phyloP scores from a whole-genome alignment of 116 monocot species.

The Iris pallida region DNA sequence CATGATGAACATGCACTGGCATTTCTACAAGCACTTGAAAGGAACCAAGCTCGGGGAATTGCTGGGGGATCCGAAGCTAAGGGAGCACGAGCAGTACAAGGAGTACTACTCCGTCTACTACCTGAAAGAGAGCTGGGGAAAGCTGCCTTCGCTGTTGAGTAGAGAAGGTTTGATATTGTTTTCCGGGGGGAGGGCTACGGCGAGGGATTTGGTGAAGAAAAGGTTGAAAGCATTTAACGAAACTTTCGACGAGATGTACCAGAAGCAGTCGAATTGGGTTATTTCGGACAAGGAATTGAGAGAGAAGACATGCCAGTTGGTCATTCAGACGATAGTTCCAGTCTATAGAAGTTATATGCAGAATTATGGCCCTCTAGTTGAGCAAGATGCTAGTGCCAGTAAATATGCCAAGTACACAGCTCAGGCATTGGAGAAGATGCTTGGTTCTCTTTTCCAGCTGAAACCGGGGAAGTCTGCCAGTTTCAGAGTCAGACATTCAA shows the following conservation, averaged over 20 bases:
- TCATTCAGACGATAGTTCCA: constrained; percentile 65
- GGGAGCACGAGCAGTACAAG: constrained; percentile 78
- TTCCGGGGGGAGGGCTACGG: constrained; percentile 85
- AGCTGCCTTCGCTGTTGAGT: constrained; percentile 59
- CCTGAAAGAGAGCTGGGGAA: constrained; percentile 79
- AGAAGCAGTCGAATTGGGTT: constrained; percentile 71
- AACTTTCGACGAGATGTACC: constrained; percentile 74
- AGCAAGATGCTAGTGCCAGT: constrained; percentile 79
- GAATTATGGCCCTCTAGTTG: constrained; percentile 90
- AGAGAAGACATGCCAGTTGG: constrained; percentile 58
- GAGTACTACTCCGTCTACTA: constrained; percentile 54
- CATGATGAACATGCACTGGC: constrained; percentile 90
- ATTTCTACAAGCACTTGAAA: constrained; percentile 75
- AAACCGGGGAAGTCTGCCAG: constrained; percentile 51
- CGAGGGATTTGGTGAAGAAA: constrained; percentile 82
- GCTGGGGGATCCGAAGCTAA: constrained; percentile 62
- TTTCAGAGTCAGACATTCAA: constrained; percentile 48
- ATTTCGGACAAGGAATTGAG: constrained; percentile 73
- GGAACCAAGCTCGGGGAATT: constrained; percentile 76
- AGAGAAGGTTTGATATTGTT: constrained; percentile 80
- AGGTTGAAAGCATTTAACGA: constrained; percentile 72
- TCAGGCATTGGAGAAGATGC: constrained; percentile 66
- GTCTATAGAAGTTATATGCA: constrained; percentile 89
- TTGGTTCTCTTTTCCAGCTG: constrained; percentile 64
- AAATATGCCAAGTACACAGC: constrained; percentile 83